phyloP scores from a whole-genome alignment of 345 rosid species.

The Euphorbia lathyris region DNA sequence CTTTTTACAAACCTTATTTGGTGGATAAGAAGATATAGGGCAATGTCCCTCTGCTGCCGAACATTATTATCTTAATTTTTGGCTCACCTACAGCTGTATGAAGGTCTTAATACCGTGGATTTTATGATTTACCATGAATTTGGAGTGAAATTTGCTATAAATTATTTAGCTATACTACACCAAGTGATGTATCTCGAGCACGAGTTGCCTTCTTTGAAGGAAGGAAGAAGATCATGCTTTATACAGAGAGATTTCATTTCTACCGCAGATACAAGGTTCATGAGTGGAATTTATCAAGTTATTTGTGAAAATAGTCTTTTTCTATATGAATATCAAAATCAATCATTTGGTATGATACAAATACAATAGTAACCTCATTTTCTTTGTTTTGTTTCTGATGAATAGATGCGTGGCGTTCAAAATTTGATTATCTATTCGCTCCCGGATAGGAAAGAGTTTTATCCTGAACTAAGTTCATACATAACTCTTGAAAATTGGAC shows the following conservation, averaged over 20 bases:
- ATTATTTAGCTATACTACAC: conserved; percentile 56
- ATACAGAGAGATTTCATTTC: conserved; percentile 86
- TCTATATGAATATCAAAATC: neutral
- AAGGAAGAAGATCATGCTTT: conserved; percentile 71
- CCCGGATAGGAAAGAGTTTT: conserved; percentile 91
- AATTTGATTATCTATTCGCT: conserved; percentile 83
- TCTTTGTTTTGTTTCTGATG: conserved; percentile 12
- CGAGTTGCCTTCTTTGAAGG: conserved; percentile 72
- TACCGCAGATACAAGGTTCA: conserved; percentile 82
- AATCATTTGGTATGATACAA: neutral
- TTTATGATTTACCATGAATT: neutral
- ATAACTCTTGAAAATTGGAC: conserved; percentile 5
- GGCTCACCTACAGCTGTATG: neutral
- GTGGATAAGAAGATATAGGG: neutral
- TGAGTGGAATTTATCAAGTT: too few species aligned
- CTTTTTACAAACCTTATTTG: neutral
- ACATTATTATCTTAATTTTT: neutral
- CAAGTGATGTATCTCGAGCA: conserved; percentile 74
- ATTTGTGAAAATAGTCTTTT: neutral
- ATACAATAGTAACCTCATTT: neutral
- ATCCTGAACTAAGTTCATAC: conserved; percentile 62
- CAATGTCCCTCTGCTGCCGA: neutral
- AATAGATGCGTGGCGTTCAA: conserved; percentile 81
- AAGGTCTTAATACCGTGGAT: neutral
- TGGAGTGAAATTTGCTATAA: too few species aligned